These are phyloP conservation scores for Macrolepiota dolichaula DNA, from an alignment of 768 basidiomycete species.

Conservation along the genomic window DNA sequence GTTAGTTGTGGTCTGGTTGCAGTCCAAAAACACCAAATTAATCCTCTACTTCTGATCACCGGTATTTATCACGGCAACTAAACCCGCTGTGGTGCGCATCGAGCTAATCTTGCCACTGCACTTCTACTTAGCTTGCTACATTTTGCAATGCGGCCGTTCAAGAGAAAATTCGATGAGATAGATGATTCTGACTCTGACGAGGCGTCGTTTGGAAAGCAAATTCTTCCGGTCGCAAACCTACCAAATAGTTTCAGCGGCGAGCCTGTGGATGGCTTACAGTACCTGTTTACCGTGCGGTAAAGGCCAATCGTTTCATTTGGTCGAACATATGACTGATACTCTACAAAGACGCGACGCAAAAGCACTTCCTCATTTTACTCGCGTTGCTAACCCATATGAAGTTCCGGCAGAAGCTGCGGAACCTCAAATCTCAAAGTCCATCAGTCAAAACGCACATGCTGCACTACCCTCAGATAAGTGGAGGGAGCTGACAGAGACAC, in stretches of 20 bases:
- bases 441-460: constrained; percentile 23
- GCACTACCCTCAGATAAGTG: constrained; percentile 66
- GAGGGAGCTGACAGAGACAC: constrained; percentile 52
- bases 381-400: constrained; percentile 70
- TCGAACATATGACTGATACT: background rate
- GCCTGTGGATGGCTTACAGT: constrained; percentile 73
- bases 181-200: constrained; percentile 62
- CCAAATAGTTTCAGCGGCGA: constrained; percentile 63
- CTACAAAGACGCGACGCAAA: constrained; percentile 65
- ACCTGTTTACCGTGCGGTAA: constrained; percentile 80
- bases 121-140: background rate
- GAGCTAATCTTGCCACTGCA: background rate
- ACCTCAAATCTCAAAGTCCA: constrained; percentile 15
- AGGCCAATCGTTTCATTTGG: constrained; percentile 11
- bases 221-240: constrained; percentile 77
- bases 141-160: constrained; percentile 36
- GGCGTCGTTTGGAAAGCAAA: constrained; percentile 61
- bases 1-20: background rate
- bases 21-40: background rate
- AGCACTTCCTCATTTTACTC: constrained; percentile 57
- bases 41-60: background rate
- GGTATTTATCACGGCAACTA: constrained; percentile 4
- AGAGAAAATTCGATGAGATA: constrained; percentile 34
- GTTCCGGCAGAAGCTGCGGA: constrained; percentile 25
- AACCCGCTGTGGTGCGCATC: background rate